A percentile compares a stretch with the other conserved stretches of the same genome.
Evolutionary conservation across 495 filamentous ascomycete genomes (phyloP).

Genomic region (Cercophora samala): DNA sequence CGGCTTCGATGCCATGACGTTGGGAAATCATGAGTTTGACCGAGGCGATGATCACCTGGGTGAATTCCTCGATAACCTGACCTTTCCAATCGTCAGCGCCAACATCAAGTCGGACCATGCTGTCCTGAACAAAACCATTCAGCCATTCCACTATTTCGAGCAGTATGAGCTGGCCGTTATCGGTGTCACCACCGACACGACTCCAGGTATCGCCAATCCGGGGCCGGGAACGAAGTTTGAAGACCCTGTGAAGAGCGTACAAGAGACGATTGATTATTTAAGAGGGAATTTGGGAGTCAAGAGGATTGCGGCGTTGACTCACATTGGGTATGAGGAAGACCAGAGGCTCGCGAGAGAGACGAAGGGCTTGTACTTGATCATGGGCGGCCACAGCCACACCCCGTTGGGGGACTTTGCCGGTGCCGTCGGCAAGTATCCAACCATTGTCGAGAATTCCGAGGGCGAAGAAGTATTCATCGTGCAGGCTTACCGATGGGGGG

Average conservation of each 20-base stretch:
- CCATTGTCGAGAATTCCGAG: slow-evolving; percentile 51
- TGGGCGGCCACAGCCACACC: slow-evolving; percentile 60
- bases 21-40: slow-evolving; percentile 61
- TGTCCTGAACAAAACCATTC: slow-evolving; percentile 50
- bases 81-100: slow-evolving; percentile 55
- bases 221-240: slow-evolving; percentile 51
- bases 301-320: slow-evolving; percentile 55
- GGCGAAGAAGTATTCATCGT: slow-evolving; percentile 62
- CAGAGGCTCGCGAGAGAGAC: slow-evolving; percentile 50
- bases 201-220: slow-evolving; percentile 49
- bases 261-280: slow-evolving; percentile 53
- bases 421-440: slow-evolving; percentile 54
- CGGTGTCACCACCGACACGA: slow-evolving; percentile 55
- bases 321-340: slow-evolving; percentile 58
- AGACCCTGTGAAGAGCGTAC: slow-evolving; percentile 47
- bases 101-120: slow-evolving; percentile 52
- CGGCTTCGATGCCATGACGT: slow-evolving; percentile 57
- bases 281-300: slow-evolving; percentile 47
- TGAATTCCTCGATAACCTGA: slow-evolving; percentile 53
- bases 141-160: slow-evolving; percentile 56
- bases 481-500: slow-evolving; percentile 57
- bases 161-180: slow-evolving; percentile 54
- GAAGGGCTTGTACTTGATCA: slow-evolving; percentile 53
- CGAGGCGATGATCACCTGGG: slow-evolving; percentile 49
- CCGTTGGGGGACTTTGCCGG: slow-evolving; percentile 49